phyloP scores from a whole-genome alignment of 768 basidiomycete species.

The Suillus subluteus region DNA sequence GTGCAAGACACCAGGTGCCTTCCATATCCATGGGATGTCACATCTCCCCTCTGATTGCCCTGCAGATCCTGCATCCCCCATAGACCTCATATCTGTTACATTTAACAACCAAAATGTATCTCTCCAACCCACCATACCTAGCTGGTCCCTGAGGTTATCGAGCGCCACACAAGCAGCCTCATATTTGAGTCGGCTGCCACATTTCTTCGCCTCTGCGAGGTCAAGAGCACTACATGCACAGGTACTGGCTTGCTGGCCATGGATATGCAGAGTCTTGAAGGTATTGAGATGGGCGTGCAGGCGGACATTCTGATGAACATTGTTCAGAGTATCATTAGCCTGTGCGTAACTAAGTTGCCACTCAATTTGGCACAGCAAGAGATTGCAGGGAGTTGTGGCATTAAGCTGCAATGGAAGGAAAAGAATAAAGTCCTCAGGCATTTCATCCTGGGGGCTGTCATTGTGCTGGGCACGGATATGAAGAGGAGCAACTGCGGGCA shows the following conservation, averaged over 20 bases:
- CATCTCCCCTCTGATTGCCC: too few species aligned
- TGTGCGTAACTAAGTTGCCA: background rate
- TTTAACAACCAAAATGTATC: background rate
- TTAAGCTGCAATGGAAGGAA: background rate
- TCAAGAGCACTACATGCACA: background rate
- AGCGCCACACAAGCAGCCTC: background rate
- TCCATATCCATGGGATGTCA: too few species aligned
- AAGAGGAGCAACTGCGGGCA: too few species aligned
- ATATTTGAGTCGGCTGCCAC: background rate
- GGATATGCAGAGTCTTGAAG: background rate
- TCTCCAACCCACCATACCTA: background rate
- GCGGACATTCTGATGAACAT: background rate
- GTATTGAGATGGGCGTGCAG: background rate
- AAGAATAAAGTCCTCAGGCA: background rate
- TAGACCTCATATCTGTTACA: background rate
- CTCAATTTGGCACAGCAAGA: background rate
- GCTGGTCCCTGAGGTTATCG: background rate
- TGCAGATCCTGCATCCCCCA: too few species aligned
- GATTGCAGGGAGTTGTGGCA: background rate
- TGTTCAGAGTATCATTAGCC: background rate
- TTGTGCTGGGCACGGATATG: too few species aligned
- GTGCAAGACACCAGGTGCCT: too few species aligned
- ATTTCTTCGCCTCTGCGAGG: background rate
- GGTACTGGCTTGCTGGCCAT: background rate
- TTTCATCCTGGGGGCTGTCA: background rate